These are phyloP conservation scores for Sungouiella thailandica DNA, from an alignment of 805 yeast species.

Conservation along the genomic window DNA sequence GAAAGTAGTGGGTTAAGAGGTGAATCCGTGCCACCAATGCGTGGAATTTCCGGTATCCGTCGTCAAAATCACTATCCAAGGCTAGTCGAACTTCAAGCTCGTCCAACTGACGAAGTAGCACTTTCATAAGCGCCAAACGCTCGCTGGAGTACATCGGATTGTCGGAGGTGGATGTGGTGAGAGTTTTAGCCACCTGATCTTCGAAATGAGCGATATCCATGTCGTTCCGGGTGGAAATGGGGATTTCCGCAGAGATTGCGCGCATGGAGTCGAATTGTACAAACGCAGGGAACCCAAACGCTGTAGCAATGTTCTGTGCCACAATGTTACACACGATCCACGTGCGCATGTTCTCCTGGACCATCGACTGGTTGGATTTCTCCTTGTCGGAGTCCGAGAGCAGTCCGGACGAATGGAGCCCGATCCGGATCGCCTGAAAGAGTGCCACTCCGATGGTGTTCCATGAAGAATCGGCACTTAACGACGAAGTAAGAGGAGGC, in stretches of 20 bases:
- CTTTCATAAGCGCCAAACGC: conserved; percentile 66
- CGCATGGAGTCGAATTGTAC: conserved; percentile 71
- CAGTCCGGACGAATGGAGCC: conserved; percentile 63
- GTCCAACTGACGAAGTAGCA: conserved; percentile 67
- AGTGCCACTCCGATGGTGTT: conserved; percentile 90
- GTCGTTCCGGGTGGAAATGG: conserved; percentile 65
- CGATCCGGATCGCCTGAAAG: conserved; percentile 88
- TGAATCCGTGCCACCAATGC: conserved; percentile 76
- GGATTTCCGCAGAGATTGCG: conserved; percentile 43
- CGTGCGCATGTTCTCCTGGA: conserved; percentile 78
- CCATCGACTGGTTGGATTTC: conserved; percentile 30
- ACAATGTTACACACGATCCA: conserved; percentile 94
- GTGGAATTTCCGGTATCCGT: conserved; percentile 66
- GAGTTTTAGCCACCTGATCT: conserved; percentile 73
- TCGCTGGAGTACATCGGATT: conserved; percentile 66
- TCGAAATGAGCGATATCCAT: conserved; percentile 81
- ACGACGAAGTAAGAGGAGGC: conserved; percentile 94
- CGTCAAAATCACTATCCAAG: conserved; percentile 37
- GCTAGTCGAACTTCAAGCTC: conserved; percentile 60
- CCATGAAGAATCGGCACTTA: conserved; percentile 95
- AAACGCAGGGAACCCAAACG: conserved; percentile 93
- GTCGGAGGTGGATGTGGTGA: conserved; percentile 67
- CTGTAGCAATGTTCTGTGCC: conserved; percentile 83
- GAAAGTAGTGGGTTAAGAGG: conserved; percentile 72
- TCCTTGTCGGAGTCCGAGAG: conserved; percentile 2